A percentile compares a stretch with the other conserved stretches of the same genome.
phyloP scores from a whole-genome alignment of 2,329 filamentous ascomycete species.

The Cladosporium sp. region DNA sequence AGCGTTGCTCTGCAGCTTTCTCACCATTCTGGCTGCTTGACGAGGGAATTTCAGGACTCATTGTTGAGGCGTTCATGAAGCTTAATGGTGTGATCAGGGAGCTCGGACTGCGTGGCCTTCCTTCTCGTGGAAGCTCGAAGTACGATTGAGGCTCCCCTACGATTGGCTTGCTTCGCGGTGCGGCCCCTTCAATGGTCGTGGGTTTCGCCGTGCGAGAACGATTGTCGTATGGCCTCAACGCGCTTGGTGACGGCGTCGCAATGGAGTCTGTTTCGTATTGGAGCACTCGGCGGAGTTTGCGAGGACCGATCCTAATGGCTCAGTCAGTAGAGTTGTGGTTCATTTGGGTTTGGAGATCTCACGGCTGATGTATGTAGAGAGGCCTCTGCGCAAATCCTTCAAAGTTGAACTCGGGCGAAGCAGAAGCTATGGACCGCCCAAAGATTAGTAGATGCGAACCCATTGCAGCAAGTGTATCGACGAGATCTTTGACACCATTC shows the following conservation, averaged over 20 bases:
- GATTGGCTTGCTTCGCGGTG: neutral
- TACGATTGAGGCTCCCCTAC: neutral
- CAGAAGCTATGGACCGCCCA: neutral
- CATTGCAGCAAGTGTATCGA: neutral
- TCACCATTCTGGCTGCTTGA: neutral
- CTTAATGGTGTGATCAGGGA: neutral
- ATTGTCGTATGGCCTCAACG: neutral
- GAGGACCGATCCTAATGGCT: constrained; percentile 17
- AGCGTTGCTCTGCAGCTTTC: neutral
- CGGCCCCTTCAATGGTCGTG: neutral
- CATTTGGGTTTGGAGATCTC: neutral
- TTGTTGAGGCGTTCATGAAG: neutral
- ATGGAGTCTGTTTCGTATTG: neutral
- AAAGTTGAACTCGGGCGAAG: neutral
- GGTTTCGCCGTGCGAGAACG: neutral
- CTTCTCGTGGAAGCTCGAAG: neutral
- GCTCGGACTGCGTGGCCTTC: neutral
- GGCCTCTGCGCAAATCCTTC: constrained; percentile 12
- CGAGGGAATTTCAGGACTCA: neutral
- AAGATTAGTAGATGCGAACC: constrained; percentile 7
- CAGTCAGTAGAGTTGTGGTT: neutral
- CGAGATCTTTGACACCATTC: neutral
- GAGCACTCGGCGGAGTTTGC: constrained; percentile 18
- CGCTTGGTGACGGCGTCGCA: neutral
- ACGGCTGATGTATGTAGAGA: constrained; percentile 16